Evolutionary conservation across 805 yeast species (phyloP).

Genomic region (Candida piceae): DNA sequence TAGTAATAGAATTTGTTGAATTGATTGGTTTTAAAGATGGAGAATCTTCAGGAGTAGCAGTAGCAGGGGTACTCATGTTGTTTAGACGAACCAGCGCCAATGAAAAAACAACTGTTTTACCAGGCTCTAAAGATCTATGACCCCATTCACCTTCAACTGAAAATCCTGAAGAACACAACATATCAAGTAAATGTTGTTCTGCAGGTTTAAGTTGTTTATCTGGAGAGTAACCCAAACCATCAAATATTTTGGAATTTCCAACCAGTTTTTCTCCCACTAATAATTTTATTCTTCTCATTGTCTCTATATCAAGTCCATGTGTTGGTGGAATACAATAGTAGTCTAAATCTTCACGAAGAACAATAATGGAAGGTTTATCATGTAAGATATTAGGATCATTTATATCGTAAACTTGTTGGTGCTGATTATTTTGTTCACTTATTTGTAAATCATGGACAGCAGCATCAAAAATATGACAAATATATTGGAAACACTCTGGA

Average conservation of each 20-base stretch:
- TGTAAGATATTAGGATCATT: constrained; percentile 60
- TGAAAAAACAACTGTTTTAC: constrained; percentile 81
- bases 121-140: constrained; percentile 79
- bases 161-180: constrained; percentile 91
- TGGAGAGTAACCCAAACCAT: constrained; percentile 65
- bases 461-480: constrained; percentile 61
- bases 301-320: constrained; percentile 47
- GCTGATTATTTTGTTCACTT: constrained; percentile 28
- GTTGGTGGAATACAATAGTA: constrained; percentile 83
- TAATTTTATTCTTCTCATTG: constrained; percentile 63
- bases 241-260: constrained; percentile 57
- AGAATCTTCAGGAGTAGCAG: constrained; percentile 18
- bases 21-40: constrained; percentile 31
- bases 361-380: constrained; percentile 85
- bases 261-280: constrained; percentile 67
- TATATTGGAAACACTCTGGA: constrained; percentile 81
- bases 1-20: constrained; percentile 17
- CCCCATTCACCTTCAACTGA: constrained; percentile 73
- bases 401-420: constrained; percentile 25
- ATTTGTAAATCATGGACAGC: constrained; percentile 59
- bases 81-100: constrained; percentile 64
- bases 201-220: constrained; percentile 72
- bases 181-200: constrained; percentile 89
- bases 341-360: constrained; percentile 89
- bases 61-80: constrained; percentile 16